phyloP scores from a whole-genome alignment of 805 yeast species.

The Kuraishia hungarica region DNA sequence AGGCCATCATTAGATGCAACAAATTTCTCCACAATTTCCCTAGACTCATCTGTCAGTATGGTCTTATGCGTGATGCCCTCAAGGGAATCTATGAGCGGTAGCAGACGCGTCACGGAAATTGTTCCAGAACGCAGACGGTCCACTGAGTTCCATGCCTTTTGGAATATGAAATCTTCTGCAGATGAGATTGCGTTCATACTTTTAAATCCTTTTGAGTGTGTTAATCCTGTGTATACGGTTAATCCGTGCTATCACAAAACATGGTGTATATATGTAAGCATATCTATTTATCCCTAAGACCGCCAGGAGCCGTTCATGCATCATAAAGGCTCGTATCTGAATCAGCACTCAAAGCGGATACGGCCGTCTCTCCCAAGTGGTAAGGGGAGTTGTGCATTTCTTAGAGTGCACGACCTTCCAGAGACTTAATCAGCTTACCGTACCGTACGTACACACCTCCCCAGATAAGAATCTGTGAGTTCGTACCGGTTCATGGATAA shows the following conservation, averaged over 20 bases:
- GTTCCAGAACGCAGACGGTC: background rate
- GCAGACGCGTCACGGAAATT: constrained; percentile 6
- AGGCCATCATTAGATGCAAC: constrained; percentile 7
- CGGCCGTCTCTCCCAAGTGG: background rate
- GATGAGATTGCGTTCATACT: background rate
- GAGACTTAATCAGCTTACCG: too few relatives aligned
- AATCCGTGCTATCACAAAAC: too few relatives aligned
- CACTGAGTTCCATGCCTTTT: background rate
- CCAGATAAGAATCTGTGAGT: too few relatives aligned
- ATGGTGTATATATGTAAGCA: background rate
- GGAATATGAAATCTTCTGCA: background rate
- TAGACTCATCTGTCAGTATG: constrained; percentile 9
- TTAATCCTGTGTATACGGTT: too few relatives aligned
- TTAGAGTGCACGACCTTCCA: too few relatives aligned
- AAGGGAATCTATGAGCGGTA: constrained; percentile 8
- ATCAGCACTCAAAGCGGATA: background rate
- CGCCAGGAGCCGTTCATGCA: background rate
- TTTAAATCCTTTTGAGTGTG: too few relatives aligned
- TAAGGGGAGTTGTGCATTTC: too few relatives aligned
- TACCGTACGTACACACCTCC: too few relatives aligned
- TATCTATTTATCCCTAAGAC: background rate
- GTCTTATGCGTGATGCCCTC: constrained; percentile 5
- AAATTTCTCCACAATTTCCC: constrained; percentile 11
- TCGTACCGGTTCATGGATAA: too few relatives aligned
- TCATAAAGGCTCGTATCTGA: too few relatives aligned